phyloP scores from a whole-genome alignment of 805 yeast genomes.

The Candida sakaeoensis region DNA sequence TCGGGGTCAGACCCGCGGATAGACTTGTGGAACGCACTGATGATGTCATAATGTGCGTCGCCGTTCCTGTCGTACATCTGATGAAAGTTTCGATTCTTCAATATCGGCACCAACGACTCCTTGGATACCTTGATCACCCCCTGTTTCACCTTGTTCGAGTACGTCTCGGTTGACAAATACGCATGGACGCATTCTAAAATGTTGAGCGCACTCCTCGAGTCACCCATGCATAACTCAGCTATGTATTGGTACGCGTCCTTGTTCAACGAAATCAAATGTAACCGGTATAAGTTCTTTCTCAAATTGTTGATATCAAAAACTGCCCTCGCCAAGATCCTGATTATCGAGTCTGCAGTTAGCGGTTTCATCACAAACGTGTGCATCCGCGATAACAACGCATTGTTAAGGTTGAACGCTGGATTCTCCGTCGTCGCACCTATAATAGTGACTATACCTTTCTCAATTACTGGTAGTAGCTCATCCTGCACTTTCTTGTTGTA shows the following conservation, averaged over 20 bases:
- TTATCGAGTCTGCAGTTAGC: conserved; percentile 26
- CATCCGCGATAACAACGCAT: conserved; percentile 42
- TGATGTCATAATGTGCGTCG: conserved; percentile 91
- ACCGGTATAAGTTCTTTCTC: conserved; percentile 48
- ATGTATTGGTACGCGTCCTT: conserved; percentile 62
- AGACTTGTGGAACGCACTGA: conserved; percentile 92
- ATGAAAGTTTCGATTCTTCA: conserved; percentile 41
- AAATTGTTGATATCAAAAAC: conserved; percentile 51
- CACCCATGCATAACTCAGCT: conserved; percentile 78
- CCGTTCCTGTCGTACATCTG: conserved; percentile 81
- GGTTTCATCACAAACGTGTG: conserved; percentile 44
- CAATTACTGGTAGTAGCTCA: conserved; percentile 38
- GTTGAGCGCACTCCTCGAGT: conserved; percentile 80
- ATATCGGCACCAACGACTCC: conserved; percentile 38
- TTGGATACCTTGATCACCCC: conserved; percentile 40
- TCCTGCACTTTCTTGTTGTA: conserved; percentile 44
- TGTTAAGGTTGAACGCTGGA: conserved; percentile 41
- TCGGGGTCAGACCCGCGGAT: conserved; percentile 87
- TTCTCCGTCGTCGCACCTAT: conserved; percentile 64
- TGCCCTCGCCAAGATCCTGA: conserved; percentile 34
- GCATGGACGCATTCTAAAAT: conserved; percentile 71
- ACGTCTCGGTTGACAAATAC: conserved; percentile 36
- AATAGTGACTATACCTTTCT: conserved; percentile 35
- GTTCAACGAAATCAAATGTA: conserved; percentile 49
- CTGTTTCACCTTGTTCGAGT: conserved; percentile 12